These are phyloP conservation scores for Aspergillus sp. DNA, from an alignment of 2,329 filamentous ascomycete species.

Conservation along the genomic window DNA sequence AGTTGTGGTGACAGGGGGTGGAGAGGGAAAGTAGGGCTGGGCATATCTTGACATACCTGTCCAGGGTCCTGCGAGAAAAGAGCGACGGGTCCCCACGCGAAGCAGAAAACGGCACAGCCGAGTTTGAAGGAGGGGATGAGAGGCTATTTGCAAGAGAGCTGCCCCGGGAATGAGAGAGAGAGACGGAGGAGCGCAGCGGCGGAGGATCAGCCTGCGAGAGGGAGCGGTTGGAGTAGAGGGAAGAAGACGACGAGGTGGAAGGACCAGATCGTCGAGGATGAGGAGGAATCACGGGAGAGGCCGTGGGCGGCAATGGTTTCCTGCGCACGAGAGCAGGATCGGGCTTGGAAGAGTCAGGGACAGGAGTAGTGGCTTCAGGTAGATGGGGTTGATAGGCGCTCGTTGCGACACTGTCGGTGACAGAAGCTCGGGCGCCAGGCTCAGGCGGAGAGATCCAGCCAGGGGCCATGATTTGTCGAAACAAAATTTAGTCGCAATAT, in stretches of 20 bases:
- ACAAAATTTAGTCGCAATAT: conserved; percentile 2
- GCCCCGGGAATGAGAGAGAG: conserved; percentile 5
- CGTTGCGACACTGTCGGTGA: conserved; percentile 4
- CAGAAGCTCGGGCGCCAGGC: conserved; percentile 17
- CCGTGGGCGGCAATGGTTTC: conserved; percentile 55
- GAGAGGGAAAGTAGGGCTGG: conserved; percentile 10
- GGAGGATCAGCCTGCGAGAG: conserved; percentile 20
- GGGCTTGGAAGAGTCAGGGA: conserved; percentile 35
- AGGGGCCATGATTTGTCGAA: conserved; percentile 18
- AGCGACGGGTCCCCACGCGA: conserved; percentile 28
- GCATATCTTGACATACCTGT: conserved; percentile 36
- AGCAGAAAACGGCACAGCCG: conserved; percentile 23
- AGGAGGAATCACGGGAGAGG: conserved; percentile 42
- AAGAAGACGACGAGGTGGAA: conserved; percentile 25
- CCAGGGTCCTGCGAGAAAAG: conserved; percentile 38
- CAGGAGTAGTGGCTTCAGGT: conserved; percentile 14
- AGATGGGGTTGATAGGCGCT: conserved; percentile 18
- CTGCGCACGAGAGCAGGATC: conserved; percentile 49
- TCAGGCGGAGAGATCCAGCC: conserved; percentile 23
- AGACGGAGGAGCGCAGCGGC: background rate
- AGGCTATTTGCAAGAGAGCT: conserved; percentile 2
- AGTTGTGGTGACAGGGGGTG: conserved; percentile 5
- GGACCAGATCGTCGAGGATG: conserved; percentile 18
- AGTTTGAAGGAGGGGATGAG: conserved; percentile 4
- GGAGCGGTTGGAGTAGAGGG: conserved; percentile 22